phyloP scores from a whole-genome alignment of 1,284 basidiomycete genomes.

The Microbotryomycetes sp. region DNA sequence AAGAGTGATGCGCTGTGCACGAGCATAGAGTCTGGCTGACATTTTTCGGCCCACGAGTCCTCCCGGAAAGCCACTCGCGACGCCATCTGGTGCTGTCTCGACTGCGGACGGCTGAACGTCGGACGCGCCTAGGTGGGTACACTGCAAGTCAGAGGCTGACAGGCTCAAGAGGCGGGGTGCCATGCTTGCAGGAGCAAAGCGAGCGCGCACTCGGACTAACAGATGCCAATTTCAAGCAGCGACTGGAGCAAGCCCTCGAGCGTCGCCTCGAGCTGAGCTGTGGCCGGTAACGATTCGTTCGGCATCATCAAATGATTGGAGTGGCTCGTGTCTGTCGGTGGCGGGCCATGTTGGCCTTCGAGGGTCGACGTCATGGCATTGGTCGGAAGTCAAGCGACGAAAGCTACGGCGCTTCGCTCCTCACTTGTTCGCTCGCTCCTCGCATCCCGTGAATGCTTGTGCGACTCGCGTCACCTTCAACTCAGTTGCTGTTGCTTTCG shows the following conservation, averaged over 20 bases:
- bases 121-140: conserved; percentile 24
- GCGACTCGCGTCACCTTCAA: not conserved
- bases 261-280: conserved; percentile 19
- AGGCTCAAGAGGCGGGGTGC: not conserved
- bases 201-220: conserved; percentile 4
- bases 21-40: conserved; percentile 11
- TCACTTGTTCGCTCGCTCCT: not conserved
- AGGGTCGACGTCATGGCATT: not conserved
- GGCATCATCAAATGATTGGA: no score
- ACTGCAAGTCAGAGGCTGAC: not conserved
- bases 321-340: not conserved
- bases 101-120: conserved; percentile 33
- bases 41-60: conserved; percentile 33
- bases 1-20: not conserved
- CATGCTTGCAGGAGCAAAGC: not conserved
- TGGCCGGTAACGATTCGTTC: not conserved
- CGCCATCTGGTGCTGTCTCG: conserved; percentile 16
- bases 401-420: not conserved
- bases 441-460: not conserved
- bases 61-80: conserved; percentile 20
- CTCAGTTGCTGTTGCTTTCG: not conserved
- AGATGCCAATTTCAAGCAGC: conserved; percentile 35
- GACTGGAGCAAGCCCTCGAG: conserved; percentile 31
- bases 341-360: not conserved
- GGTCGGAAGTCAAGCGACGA: no score